phyloP scores from a whole-genome alignment of 768 basidiomycete species.

The Boletellus emodensis region DNA sequence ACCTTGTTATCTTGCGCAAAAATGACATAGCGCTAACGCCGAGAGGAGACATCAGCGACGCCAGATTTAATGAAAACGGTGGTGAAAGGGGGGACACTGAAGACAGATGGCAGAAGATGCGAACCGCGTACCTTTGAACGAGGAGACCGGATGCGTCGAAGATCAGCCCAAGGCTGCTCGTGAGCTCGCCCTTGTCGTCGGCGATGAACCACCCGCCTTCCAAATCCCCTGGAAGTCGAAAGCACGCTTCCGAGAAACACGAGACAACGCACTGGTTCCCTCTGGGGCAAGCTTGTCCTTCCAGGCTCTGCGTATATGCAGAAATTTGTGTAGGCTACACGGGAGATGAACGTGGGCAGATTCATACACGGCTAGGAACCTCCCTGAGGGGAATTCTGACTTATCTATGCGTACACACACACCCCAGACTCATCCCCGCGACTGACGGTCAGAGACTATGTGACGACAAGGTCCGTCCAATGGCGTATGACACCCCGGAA shows the following conservation, averaged over 20 bases:
- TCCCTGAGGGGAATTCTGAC: too few relatives aligned
- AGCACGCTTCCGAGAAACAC: not conserved
- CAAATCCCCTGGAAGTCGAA: not conserved
- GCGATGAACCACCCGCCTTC: constrained; percentile 58
- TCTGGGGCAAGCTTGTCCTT: constrained; percentile 55
- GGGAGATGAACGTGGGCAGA: too few relatives aligned
- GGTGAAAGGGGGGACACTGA: not conserved
- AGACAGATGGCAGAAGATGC: not conserved
- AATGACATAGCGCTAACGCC: constrained; percentile 51
- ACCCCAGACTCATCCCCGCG: too few relatives aligned
- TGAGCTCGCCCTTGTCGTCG: constrained; percentile 62
- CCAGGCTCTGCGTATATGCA: constrained; percentile 49
- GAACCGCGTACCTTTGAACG: constrained; percentile 54
- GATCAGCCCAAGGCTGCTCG: constrained; percentile 50
- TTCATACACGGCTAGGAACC: too few relatives aligned
- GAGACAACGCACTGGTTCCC: constrained; percentile 45
- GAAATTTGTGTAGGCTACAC: constrained; percentile 3
- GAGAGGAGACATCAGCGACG: not conserved
- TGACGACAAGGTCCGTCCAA: too few relatives aligned
- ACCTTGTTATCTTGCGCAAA: constrained; percentile 58
- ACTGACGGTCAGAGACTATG: too few relatives aligned
- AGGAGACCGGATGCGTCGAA: constrained; percentile 56
- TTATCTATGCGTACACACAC: too few relatives aligned
- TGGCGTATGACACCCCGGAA: too few relatives aligned
- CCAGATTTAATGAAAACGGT: too few relatives aligned